Base-by-base conservation (phyloP, 2,329 filamentous ascomycete genomes). In the Claviceps cyperi region DNA sequence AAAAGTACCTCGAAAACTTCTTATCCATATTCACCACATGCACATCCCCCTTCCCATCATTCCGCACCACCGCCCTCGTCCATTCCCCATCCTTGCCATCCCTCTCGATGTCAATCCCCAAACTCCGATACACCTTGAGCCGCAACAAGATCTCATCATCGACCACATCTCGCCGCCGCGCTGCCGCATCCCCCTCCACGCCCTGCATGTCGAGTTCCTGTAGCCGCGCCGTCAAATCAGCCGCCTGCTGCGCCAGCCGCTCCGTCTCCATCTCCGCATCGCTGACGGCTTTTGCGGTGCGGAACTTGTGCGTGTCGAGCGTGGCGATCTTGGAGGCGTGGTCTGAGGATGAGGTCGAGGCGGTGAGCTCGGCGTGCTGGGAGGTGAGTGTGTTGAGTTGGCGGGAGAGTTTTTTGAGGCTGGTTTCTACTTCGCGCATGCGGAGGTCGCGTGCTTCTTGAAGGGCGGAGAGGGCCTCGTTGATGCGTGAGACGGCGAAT, bases 221-320 rank as follows among this genome's bases (percentile, higher is more conserved):
- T 59, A 96, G 69, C 9, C 84, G 76, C 43, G 81, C 81, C 53
- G 81, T 80, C 51, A 96, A 70, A 59, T 90, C 80, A 14, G 82
- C 84, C 5, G 88, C 70, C 65, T 94, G 86, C 5, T 80, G 78
- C 51, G 86, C 81, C 44, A 97, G 71, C n/a, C 91, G 77, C 72
- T 97, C 91, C n/a, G 86, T 85, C 69, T 98, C 92, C 62, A 91
- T 89, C 70, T 96, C 90, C 6, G 92, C 73, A 64, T 97, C 91
- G 1, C 80, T 84, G 0, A 86, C 88, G 15, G 86, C 81, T 67
- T 97, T 97, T n/a, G 91, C 91, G 51, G 88, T 83, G 58, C 89
- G 83, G 69, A 97, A 97, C 63, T 96, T 96, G 58, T 90, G 82
- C 1, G 88, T 94, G 67, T 97, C 91, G 53, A 96, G 81, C 40